Conservation (phyloP, 1,139 yeast genomes). For the Hansenula lynferdii region DNA sequence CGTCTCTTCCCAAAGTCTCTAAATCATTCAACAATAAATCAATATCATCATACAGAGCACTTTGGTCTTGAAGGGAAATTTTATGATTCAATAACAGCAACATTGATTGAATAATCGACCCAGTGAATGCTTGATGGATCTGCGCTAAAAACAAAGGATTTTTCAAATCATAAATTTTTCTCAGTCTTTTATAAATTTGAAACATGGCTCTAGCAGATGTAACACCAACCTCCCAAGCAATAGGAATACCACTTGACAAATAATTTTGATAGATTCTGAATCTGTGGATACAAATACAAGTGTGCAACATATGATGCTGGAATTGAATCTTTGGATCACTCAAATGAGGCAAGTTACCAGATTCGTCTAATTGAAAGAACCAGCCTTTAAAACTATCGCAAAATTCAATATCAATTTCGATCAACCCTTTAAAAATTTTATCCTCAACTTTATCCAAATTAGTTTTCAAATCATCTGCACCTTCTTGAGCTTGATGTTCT, state of each 20-base stretch:
- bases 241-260: constrained; percentile 21
- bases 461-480: constrained; percentile 2
- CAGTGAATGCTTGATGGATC: constrained; percentile 25
- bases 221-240: constrained; percentile 24
- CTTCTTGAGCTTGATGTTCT: constrained; percentile 10
- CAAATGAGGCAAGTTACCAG: constrained; percentile 19
- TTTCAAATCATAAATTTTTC: constrained; percentile 19
- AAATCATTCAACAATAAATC: constrained; percentile 23
- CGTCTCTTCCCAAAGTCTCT: constrained; percentile 17
- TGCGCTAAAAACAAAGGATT: constrained; percentile 22
- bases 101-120: constrained; percentile 25
- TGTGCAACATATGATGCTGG: constrained; percentile 26
- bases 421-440: constrained; percentile 17
- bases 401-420: constrained; percentile 23
- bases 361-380: constrained; percentile 22
- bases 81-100: constrained; percentile 18
- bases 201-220: constrained; percentile 22
- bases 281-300: constrained; percentile 26
- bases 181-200: constrained; percentile 20
- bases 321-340: constrained; percentile 21
- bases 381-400: constrained; percentile 21
- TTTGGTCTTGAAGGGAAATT: constrained; percentile 15
- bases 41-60: constrained; percentile 20
- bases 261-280: constrained; percentile 25
- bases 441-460: constrained; percentile 13